Percentiles rank a stretch among this genome's conserved stretches.
These are phyloP conservation scores for Spencermartinsiella ligniputridi DNA, from an alignment of 1,139 yeast genomes.

Conservation along the genomic window DNA sequence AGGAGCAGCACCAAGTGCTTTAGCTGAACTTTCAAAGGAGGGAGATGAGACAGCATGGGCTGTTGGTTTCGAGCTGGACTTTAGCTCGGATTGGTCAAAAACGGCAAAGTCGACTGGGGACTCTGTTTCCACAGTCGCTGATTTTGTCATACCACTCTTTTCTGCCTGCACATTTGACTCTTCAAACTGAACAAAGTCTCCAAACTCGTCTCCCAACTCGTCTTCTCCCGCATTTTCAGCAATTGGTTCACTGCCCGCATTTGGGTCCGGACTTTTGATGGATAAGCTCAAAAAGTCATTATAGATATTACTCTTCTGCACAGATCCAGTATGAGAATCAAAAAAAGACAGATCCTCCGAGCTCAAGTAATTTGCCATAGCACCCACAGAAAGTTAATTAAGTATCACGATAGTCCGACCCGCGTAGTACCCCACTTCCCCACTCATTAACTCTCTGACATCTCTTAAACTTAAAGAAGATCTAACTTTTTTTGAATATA, in stretches of 20 bases:
- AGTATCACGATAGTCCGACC: no score
- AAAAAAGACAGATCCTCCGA: slow-evolving; percentile 12
- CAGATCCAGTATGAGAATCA: slow-evolving; percentile 5
- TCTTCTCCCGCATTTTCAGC: not conserved
- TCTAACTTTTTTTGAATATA: no score
- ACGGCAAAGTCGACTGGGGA: not conserved
- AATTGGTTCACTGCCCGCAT: not conserved
- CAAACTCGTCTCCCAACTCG: slow-evolving; percentile 8
- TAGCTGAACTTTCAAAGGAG: not conserved
- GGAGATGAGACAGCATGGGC: not conserved
- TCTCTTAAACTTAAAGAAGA: no score
- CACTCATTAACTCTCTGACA: no score
- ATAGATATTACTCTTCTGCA: not conserved
- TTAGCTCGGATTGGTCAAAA: not conserved
- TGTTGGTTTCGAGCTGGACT: not conserved
- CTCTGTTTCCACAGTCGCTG: not conserved
- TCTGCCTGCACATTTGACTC: not conserved
- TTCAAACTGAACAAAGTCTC: slow-evolving; percentile 6
- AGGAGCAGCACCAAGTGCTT: slow-evolving; percentile 5
- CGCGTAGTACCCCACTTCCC: no score
- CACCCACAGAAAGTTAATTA: no score
- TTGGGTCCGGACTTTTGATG: not conserved
- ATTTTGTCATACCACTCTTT: not conserved
- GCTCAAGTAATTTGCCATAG: not conserved
- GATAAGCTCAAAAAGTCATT: not conserved